These are phyloP conservation scores for Remersonia thermophila DNA, from an alignment of 2,329 filamentous ascomycete genomes.

Conservation along the genomic window DNA sequence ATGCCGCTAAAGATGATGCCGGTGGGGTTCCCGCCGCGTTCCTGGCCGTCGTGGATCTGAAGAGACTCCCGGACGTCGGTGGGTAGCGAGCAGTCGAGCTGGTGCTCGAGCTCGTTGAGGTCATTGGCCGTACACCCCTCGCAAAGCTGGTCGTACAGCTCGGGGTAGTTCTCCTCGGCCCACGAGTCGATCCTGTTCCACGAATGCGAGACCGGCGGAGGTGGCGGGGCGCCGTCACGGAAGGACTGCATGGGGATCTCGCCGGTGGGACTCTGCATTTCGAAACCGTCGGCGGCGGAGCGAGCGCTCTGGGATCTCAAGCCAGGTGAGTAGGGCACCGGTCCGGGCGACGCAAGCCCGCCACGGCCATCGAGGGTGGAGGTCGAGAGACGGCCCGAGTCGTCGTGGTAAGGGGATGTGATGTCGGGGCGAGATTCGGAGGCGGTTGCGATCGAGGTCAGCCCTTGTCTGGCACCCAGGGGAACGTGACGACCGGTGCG, in stretches of 20 bases:
- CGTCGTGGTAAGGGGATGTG: conserved; percentile 65
- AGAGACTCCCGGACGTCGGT: conserved; percentile 89
- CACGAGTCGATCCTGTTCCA: conserved; percentile 92
- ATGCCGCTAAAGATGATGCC: conserved; percentile 90
- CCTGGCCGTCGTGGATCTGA: conserved; percentile 89
- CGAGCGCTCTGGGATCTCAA: conserved; percentile 62
- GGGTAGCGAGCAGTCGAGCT: conserved; percentile 85
- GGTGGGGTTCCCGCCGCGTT: conserved; percentile 79
- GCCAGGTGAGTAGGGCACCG: conserved; percentile 75
- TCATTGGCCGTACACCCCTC: conserved; percentile 90
- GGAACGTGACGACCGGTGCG: conserved; percentile 83
- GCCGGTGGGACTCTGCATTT: conserved; percentile 54
- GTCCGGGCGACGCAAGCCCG: conserved; percentile 38
- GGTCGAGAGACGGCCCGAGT: conserved; percentile 41
- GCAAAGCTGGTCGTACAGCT: conserved; percentile 85
- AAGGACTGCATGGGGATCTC: conserved; percentile 98
- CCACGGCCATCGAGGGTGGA: conserved; percentile 38
- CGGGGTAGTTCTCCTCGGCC: conserved; percentile 90
- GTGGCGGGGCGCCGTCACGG: conserved; percentile 77
- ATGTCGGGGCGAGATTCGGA: conserved; percentile 81
- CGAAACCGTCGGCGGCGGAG: conserved; percentile 53
- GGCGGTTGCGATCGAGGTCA: conserved; percentile 82
- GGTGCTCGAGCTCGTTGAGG: conserved; percentile 90
- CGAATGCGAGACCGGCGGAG: conserved; percentile 77
- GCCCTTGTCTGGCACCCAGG: conserved; percentile 56